Base-by-base conservation (phyloP, 2,329 filamentous ascomycete species). In the Sarocladium kiliense region DNA sequence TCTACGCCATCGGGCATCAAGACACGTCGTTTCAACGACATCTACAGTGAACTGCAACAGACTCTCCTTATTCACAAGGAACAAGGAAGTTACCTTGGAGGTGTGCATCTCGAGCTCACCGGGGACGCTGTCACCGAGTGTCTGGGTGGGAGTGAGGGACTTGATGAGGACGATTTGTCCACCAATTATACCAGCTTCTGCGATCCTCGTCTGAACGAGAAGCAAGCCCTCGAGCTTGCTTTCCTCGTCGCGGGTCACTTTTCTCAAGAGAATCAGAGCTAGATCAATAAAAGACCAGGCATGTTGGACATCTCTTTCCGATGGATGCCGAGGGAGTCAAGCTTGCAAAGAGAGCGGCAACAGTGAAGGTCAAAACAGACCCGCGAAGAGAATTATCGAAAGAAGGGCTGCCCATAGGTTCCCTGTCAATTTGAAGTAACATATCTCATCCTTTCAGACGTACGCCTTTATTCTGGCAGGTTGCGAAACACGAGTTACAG, bases 71-170 rank as follows among this genome's bases (percentile, higher is more conserved):
- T 97, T 53, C 94, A 99, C 71, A 87, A 88, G 64, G 81, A 90
- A 59, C 81, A 91, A 60, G 86, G 86, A 21, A 95, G 89, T 59
- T 94, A 93, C 74, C 81, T 99, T 0, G 94, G 94, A 36, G 94
- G 94, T 53, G 88, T 97, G 65, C 94, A 99, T 73, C 80, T 99
- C 7, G 94, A 99, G 72, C 78, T 99, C 47, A 99, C 94, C 0
- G 94, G 93, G 6, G 94, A 99, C 65, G 89, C 91, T 7, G 94
- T 99, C 10, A 99, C 94, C 0, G 94, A 99, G 74, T 99, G 94
- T 65, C 82, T 96, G 1, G 91, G 94, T 56, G 94, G 94, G 19
- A 93, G 90, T 59, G 90, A 91, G 66, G 89, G 88, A 0, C 74
- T 97, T 57, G 89, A 82, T 34, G 94, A 97, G 70, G 89, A 94